These are phyloP conservation scores for bread wheat (Triticum aestivum) DNA, from an alignment of 176 grass and related monocot species.

Conservation along the genomic window IWGSC_CS_RefSeq_v2.1 NC_057803.1:584121546-584122045, in stretches of 20 bases:
- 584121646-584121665: not conserved
- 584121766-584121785: not conserved
- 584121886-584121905: too few species aligned
- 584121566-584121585: not conserved
- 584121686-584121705: not conserved
- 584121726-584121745: not conserved
- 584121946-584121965: too few species aligned
- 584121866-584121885: too few species aligned
- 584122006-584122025: not conserved
- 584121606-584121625: not conserved
- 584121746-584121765: not conserved
- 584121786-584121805: not conserved
- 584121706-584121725: constrained; percentile 11
- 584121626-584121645: not conserved
- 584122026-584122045: not conserved
- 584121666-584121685: constrained; percentile 3
- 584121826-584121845: not conserved
- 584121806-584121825: not conserved
- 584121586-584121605: constrained; percentile 1
- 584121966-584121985: not conserved
- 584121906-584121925: too few species aligned
- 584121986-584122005: constrained; percentile 1
- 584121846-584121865: not conserved
- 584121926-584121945: not conserved
- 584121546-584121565: not conserved